Evolutionary conservation across 2,329 filamentous ascomycete genomes (phyloP).

Genomic region (Cercospora sojina): DNA sequence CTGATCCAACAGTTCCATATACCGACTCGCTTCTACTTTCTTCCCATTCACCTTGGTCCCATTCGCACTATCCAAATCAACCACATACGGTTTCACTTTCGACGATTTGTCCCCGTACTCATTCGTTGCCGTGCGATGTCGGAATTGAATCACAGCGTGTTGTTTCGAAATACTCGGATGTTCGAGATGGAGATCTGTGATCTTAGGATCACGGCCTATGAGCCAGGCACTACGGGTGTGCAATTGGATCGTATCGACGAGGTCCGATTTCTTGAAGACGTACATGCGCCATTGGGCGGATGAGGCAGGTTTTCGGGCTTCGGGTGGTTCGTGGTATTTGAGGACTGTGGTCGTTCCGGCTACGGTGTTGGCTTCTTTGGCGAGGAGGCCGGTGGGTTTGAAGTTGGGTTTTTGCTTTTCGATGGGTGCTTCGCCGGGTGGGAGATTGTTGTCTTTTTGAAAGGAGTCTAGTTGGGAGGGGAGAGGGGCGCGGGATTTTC

Average conservation of each 20-base stretch:
- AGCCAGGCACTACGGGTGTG: constrained; percentile 82
- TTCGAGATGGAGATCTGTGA: constrained; percentile 81
- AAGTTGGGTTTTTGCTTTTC: constrained; percentile 90
- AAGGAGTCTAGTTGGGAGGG: constrained; percentile 51
- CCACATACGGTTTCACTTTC: constrained; percentile 72
- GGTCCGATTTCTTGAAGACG: constrained; percentile 77
- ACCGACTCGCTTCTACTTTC: constrained; percentile 70
- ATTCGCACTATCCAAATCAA: constrained; percentile 92
- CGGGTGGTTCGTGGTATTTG: constrained; percentile 93
- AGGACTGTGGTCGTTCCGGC: constrained; percentile 74
- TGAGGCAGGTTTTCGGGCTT: constrained; percentile 81
- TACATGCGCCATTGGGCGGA: constrained; percentile 85
- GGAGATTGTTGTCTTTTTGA: constrained; percentile 28
- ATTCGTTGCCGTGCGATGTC: constrained; percentile 76
- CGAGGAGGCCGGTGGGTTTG: constrained; percentile 73
- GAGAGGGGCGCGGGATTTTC: constrained; percentile 45
- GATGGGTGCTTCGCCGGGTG: constrained; percentile 34
- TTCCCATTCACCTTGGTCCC: constrained; percentile 81
- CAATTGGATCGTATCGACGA: constrained; percentile 79
- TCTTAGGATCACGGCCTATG: constrained; percentile 73
- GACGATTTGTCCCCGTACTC: constrained; percentile 83
- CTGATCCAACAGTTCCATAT: constrained; percentile 81
- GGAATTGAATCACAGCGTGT: constrained; percentile 92
- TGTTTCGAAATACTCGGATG: constrained; percentile 94
- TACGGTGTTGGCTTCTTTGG: constrained; percentile 83